These are phyloP conservation scores for Colletotrichum coccodes DNA, from an alignment of 2,329 filamentous ascomycete species.

Conservation along the genomic window DNA sequence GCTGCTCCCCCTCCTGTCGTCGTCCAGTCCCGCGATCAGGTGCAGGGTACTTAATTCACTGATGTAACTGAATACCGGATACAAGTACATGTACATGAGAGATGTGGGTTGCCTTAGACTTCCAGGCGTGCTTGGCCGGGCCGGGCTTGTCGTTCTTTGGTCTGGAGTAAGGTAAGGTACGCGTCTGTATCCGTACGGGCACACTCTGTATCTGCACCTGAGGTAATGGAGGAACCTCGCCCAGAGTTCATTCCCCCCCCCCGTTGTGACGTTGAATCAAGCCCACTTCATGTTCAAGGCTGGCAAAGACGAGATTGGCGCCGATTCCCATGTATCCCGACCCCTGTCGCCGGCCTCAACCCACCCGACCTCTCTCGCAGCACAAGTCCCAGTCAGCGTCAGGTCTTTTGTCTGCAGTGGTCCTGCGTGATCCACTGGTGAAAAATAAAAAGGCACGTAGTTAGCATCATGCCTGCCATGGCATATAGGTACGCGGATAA, in stretches of 20 bases:
- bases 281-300: constrained; percentile 22
- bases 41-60: background rate
- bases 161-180: background rate
- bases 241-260: background rate
- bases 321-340: constrained; percentile 28
- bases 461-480: background rate
- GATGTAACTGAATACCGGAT: background rate
- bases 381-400: background rate
- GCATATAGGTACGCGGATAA: background rate
- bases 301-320: constrained; percentile 30
- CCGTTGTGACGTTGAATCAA: constrained; percentile 33
- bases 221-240: background rate
- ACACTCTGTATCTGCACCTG: background rate
- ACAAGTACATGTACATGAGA: background rate
- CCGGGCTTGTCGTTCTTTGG: background rate
- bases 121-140: background rate
- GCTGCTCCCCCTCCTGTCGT: background rate
- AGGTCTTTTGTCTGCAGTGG: too few species aligned
- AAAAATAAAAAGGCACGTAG: background rate
- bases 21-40: background rate
- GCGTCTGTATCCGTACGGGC: background rate
- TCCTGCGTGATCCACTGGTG: background rate
- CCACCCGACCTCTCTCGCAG: background rate
- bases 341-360: constrained; percentile 12
- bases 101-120: background rate